Evolutionary conservation across 768 basidiomycete species (phyloP), one percentile per base, ranked within the genome.

Genomic region (Suillus brevipes): DNA sequence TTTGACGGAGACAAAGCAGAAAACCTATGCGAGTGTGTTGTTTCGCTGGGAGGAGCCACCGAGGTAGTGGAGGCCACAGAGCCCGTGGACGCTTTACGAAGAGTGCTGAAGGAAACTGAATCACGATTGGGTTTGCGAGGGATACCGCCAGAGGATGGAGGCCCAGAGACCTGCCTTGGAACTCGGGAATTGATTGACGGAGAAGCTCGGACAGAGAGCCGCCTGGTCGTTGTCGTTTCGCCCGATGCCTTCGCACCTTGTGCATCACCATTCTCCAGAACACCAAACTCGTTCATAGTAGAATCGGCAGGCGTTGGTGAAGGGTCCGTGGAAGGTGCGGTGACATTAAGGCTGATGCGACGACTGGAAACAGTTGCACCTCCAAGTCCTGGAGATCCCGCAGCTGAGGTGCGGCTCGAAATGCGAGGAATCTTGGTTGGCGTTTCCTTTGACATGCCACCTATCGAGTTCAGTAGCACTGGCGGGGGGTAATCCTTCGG

Each of bases 391-490:
- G 93, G 93, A 8, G 92, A 92, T 56, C 86, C 84, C 61, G 84
- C 84, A 12, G 90, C 87, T 6, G 93, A 91, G 3, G 89, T 88
- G 40, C 90, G 85, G 72, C 92, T 92, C n/a, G 92, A 90, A 47
- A 96, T 95, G 31, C 94, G 91, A 56, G 94, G 94, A 71, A 95
- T 96, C 80, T 94, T 95, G 23, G 94, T 96, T 4, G 94, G 94
- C 0, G 94, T 94, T 73, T 94, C 93, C 77, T 94, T 94, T 6
- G 85, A 74, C 63, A 88, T 76, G 12, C 81, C 78, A 36, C 83
- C 80, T 3, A 80, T 71, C 18, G 85, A 80, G 68, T 88, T 89
- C 63, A 81, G 72, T 47, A 84, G 74, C 13, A 84, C 80, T n/a
- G 82, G 81, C 12, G 85, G 85, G 10, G 82, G 83, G 18, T 78